Evolutionary conservation across 371 early-diverging fungal species (phyloP), one percentile per base, ranked within the genome.

Genomic region (Apophysomyces trapeziformis): DNA sequence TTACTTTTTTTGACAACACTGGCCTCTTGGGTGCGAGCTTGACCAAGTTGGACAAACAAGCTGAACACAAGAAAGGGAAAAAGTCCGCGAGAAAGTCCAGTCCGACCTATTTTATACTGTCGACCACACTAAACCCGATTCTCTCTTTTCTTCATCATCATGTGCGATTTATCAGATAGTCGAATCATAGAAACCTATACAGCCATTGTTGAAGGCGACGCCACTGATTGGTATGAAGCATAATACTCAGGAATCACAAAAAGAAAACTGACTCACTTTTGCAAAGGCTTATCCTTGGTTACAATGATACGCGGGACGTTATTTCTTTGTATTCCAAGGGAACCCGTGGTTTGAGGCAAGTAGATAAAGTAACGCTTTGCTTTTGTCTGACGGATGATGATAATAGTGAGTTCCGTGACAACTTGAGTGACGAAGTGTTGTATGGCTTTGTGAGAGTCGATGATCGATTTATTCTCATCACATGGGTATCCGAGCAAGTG

Each of bases 91-190:
- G 41, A 41, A 41, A 41, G 41, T 41, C 41, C 41, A 41, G 41
- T 41, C 41, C 41, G 41, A 11, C 41, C 13, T 50, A 50, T 50
- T 50, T 50, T 50, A 50, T 3, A 26, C 21, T 18, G 18, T 50
- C 54, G 54, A 50, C 54, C 54, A 26, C 32, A 26, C 54, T 13
- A 50, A n/a, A 50, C 21, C 21, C 21, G 54, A 50, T 68, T 44
- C 50, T 60, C 37, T 6, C 41, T 57, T 32, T 59, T 26, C 32
- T 58, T 45, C 69, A 68, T 65, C 68, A 87, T 85, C 84, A 87
- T 88, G 74, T 90, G 90, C 78, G 88, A 90, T 79, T 75, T 91
- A 64, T 80, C 82, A 43, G 92, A 91, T 71, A 85, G 87, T 44
- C 76, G 77, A 54, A 89, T 91, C 62, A 60, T 73, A 12, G 76